Evolutionary conservation across 352 stramenopile genomes (phyloP).

Genomic region (Pythium phragmitis): DNA sequence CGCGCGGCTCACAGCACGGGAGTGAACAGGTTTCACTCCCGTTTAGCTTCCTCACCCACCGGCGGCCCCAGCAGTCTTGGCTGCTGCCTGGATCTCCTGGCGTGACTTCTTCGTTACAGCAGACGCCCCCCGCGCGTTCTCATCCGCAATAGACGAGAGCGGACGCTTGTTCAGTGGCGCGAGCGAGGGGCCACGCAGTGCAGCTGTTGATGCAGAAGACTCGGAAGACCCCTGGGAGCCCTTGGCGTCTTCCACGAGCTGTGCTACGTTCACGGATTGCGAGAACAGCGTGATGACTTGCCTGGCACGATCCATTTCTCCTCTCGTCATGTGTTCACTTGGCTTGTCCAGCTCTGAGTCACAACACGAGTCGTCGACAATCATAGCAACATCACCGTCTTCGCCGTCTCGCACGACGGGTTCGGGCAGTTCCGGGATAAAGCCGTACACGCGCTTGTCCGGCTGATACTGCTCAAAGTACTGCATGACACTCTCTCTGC

Average conservation of each 20-base stretch:
- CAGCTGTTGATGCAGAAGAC: background rate
- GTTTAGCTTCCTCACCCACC: slow-evolving; percentile 35
- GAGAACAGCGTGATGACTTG: slow-evolving; percentile 30
- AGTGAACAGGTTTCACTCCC: background rate
- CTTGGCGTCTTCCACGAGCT: slow-evolving; percentile 27
- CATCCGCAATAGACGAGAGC: background rate
- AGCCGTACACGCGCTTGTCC: slow-evolving; percentile 75
- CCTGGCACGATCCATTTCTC: slow-evolving; percentile 22
- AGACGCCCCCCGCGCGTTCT: background rate
- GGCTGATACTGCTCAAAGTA: slow-evolving; percentile 91
- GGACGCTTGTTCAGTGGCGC: slow-evolving; percentile 21
- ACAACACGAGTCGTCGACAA: slow-evolving; percentile 18
- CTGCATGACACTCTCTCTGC: slow-evolving; percentile 76
- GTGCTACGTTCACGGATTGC: slow-evolving; percentile 23
- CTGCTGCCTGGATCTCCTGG: slow-evolving; percentile 40
- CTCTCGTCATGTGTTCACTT: slow-evolving; percentile 21
- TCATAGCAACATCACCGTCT: slow-evolving; percentile 20
- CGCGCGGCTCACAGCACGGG: background rate
- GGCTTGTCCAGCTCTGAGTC: background rate
- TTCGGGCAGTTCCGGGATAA: slow-evolving; percentile 71
- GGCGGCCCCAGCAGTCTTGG: slow-evolving; percentile 34
- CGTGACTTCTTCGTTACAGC: slow-evolving; percentile 26
- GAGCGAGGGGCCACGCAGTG: background rate
- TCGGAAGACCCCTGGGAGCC: background rate
- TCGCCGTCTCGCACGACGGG: background rate